Conservation (phyloP, 371 early-diverging fungal species). For the Mortierella sp. region DNA sequence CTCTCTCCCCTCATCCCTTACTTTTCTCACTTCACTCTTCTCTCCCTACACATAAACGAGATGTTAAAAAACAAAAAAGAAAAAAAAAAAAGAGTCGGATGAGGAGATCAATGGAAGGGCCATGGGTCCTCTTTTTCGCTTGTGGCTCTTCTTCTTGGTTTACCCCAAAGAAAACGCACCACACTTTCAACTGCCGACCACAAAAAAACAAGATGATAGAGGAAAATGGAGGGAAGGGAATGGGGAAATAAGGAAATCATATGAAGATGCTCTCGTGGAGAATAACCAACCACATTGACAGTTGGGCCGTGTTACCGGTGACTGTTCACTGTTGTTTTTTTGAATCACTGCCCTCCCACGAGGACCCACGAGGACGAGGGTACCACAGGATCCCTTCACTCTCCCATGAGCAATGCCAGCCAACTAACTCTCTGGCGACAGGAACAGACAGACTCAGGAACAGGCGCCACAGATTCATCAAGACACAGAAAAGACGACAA, state of each 20-base stretch:
- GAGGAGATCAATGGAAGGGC: slow-evolving; percentile 4
- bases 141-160: not conserved
- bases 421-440: not conserved
- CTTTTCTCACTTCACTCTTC: not conserved
- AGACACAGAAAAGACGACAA: not conserved
- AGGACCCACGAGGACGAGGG: too few species aligned
- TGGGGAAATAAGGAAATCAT: slow-evolving; percentile 9
- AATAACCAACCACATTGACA: not conserved
- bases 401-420: not conserved
- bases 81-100: not conserved
- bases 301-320: not conserved
- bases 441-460: not conserved
- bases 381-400: not conserved
- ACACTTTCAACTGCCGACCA: slow-evolving; percentile 30
- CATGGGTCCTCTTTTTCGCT: not conserved
- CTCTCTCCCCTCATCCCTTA: not conserved
- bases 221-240: not conserved
- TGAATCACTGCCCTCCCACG: too few species aligned
- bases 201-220: slow-evolving; percentile 24
- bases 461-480: not conserved
- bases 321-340: too few species aligned
- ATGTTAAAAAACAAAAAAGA: not conserved
- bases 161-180: slow-evolving; percentile 38
- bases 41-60: not conserved
- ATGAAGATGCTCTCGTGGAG: slow-evolving; percentile 14